phyloP scores from a whole-genome alignment of 805 yeast species.

The Metschnikowia dekortorum region DNA sequence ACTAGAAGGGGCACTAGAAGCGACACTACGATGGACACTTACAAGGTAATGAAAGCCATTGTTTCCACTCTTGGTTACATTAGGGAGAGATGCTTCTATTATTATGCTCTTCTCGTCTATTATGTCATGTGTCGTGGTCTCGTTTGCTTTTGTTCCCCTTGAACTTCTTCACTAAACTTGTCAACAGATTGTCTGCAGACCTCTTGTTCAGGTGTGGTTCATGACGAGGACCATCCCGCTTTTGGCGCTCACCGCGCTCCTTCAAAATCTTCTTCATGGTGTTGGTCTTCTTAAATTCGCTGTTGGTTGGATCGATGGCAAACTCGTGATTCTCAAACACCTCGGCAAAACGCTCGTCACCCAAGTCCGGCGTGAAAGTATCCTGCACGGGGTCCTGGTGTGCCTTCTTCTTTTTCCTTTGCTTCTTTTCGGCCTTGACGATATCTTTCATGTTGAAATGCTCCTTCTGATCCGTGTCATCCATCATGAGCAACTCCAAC shows the following conservation, averaged over 20 bases:
- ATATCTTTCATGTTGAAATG: constrained; percentile 82
- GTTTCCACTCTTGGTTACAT: too few relatives aligned
- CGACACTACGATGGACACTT: too few relatives aligned
- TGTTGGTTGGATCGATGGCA: constrained; percentile 90
- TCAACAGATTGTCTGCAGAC: constrained; percentile 6
- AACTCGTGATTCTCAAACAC: constrained; percentile 81
- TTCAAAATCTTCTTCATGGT: constrained; percentile 80
- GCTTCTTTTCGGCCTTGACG: constrained; percentile 68
- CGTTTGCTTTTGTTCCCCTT: constrained; percentile 34
- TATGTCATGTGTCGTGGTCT: not conserved
- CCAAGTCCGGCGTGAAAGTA: constrained; percentile 62
- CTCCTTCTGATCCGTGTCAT: constrained; percentile 41
- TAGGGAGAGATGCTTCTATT: too few relatives aligned
- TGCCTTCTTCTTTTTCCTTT: constrained; percentile 42
- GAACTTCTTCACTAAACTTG: constrained; percentile 45
- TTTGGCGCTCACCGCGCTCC: constrained; percentile 60
- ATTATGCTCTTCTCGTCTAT: too few relatives aligned
- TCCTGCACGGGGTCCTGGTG: constrained; percentile 47
- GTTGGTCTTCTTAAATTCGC: constrained; percentile 83
- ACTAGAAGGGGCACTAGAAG: too few relatives aligned
- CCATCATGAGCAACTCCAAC: constrained; percentile 69
- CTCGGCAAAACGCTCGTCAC: constrained; percentile 82
- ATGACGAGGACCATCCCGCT: constrained; percentile 3
- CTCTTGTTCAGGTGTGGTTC: constrained; percentile 5
- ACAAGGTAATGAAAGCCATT: too few relatives aligned